phyloP scores from a whole-genome alignment of 1,139 yeast genomes.

The Candida sp. region DNA sequence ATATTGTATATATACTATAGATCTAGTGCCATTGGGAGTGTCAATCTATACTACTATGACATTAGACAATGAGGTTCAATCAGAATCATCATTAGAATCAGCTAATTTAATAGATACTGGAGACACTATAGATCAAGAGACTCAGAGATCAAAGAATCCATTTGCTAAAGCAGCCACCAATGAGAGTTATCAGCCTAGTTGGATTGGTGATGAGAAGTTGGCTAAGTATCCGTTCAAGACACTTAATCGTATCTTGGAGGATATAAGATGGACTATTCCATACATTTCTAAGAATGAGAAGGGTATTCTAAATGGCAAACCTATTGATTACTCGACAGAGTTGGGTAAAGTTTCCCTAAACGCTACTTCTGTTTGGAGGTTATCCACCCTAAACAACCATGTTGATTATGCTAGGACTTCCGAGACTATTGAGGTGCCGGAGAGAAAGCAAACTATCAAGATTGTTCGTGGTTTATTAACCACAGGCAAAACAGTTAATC shows the following conservation, averaged over 20 bases:
- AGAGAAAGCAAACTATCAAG: conserved; percentile 19
- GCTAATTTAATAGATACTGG: neutral
- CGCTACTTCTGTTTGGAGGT: conserved; percentile 11
- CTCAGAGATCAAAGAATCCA: conserved; percentile 1
- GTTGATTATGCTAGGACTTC: conserved; percentile 28
- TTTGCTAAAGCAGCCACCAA: neutral
- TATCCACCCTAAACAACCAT: conserved; percentile 31
- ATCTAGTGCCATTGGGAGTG: neutral
- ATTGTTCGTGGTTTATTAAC: conserved; percentile 31
- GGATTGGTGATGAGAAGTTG: conserved; percentile 10
- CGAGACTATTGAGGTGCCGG: conserved; percentile 17
- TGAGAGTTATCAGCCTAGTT: conserved; percentile 7
- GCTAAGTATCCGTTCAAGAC: conserved; percentile 50
- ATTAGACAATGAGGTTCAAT: neutral
- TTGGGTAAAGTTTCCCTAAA: conserved; percentile 17
- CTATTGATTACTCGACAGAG: conserved; percentile 33
- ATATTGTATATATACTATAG: too few relatives aligned
- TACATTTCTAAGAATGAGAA: conserved; percentile 14
- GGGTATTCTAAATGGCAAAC: conserved; percentile 26
- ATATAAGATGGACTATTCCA: conserved; percentile 45
- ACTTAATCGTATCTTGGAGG: conserved; percentile 63
- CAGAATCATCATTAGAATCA: neutral
- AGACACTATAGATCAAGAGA: neutral
- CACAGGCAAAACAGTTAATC: conserved; percentile 19
- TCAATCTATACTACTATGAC: neutral